These are phyloP conservation scores for Paramyrothecium sp. DNA, from an alignment of 2,329 filamentous ascomycete genomes.

Conservation along the genomic window DNA sequence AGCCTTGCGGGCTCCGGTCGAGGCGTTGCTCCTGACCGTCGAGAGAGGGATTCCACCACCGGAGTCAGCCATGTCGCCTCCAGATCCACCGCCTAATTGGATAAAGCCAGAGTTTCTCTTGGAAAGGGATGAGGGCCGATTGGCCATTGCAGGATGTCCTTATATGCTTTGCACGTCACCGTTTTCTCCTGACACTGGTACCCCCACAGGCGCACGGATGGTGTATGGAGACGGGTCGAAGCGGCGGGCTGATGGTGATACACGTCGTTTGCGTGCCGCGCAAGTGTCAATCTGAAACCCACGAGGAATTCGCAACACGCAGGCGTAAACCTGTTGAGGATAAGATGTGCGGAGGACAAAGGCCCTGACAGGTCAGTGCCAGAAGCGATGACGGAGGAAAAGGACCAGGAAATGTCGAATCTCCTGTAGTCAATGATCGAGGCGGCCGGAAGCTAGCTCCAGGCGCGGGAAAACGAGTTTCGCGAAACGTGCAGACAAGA, in stretches of 20 bases:
- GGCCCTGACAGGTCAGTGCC: slow-evolving; percentile 9
- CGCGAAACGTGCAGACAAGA: background rate
- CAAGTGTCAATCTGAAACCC: slow-evolving; percentile 7
- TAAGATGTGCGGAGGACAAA: slow-evolving; percentile 18
- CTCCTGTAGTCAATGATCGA: slow-evolving; percentile 13
- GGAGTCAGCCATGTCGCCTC: slow-evolving; percentile 30
- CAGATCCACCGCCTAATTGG: slow-evolving; percentile 33
- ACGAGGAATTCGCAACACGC: slow-evolving; percentile 9
- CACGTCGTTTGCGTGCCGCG: slow-evolving; percentile 9
- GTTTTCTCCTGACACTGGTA: slow-evolving; percentile 7
- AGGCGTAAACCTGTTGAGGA: slow-evolving; percentile 6
- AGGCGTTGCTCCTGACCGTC: slow-evolving; percentile 53
- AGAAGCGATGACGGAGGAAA: slow-evolving; percentile 11
- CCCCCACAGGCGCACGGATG: slow-evolving; percentile 19
- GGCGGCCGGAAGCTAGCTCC: slow-evolving; percentile 20
- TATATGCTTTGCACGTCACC: slow-evolving; percentile 4
- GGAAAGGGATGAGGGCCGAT: slow-evolving; percentile 31
- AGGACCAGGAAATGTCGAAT: slow-evolving; percentile 21
- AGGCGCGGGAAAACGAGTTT: slow-evolving; percentile 9
- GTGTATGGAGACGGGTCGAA: background rate
- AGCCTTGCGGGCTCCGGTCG: slow-evolving; percentile 51
- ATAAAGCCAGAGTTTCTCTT: slow-evolving; percentile 43
- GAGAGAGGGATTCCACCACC: slow-evolving; percentile 51
- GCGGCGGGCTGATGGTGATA: slow-evolving; percentile 8
- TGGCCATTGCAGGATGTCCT: slow-evolving; percentile 18